phyloP scores from a whole-genome alignment of 169 alveolate species.

The Hepatocystis sp. region DNA sequence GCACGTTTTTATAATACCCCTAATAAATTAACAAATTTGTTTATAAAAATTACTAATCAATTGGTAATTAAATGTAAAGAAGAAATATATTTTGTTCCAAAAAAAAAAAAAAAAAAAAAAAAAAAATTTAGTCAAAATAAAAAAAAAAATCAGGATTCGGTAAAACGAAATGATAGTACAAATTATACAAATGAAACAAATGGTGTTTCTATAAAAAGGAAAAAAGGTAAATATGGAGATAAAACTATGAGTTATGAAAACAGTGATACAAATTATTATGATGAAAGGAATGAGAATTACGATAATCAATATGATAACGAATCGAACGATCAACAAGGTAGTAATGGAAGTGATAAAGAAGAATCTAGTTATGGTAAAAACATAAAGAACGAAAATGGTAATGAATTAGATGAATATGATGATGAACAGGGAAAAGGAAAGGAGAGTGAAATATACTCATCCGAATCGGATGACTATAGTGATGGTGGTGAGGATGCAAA shows the following conservation, averaged over 20 bases:
- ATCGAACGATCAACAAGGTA: neutral
- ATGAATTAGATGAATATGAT: slow-evolving; percentile 1
- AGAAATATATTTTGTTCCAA: slow-evolving; percentile 88
- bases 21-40: slow-evolving; percentile 95
- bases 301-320: neutral
- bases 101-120: slow-evolving; percentile 39
- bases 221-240: slow-evolving; percentile 1
- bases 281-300: neutral
- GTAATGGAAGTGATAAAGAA: neutral
- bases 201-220: neutral
- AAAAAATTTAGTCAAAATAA: slow-evolving; percentile 12
- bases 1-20: slow-evolving; percentile 98
- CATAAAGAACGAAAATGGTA: neutral
- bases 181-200: neutral
- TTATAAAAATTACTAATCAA: slow-evolving; percentile 96
- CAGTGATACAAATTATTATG: slow-evolving; percentile 16
- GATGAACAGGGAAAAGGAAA: slow-evolving; percentile 9
- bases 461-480: too few relatives aligned
- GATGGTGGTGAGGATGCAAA: neutral
- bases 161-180: neutral
- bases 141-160: neutral
- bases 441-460: too few relatives aligned
- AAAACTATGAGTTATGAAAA: slow-evolving; percentile 10
- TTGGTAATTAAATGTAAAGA: slow-evolving; percentile 93
- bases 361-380: neutral